These are phyloP conservation scores for Xylaria arbuscula DNA, from an alignment of 2,329 filamentous ascomycete genomes.

Conservation along the genomic window DNA sequence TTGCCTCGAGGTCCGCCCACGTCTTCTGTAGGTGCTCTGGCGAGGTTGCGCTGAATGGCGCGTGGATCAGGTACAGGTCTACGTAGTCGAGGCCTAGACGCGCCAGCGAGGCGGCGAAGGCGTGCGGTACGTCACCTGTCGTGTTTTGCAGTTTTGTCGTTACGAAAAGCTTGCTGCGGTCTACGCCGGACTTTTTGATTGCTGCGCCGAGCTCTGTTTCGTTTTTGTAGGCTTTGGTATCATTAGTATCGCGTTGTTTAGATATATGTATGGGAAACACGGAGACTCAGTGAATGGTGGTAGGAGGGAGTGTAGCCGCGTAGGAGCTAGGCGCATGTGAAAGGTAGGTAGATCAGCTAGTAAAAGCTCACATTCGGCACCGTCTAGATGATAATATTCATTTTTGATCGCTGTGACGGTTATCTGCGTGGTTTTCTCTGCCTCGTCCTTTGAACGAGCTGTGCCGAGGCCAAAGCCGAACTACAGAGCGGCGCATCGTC, in stretches of 20 bases:
- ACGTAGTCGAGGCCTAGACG: conserved; percentile 77
- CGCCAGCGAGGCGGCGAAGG: conserved; percentile 69
- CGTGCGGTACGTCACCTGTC: conserved; percentile 57
- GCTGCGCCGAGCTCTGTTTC: conserved; percentile 77
- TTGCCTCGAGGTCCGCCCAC: conserved; percentile 72
- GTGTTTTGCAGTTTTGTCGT: conserved; percentile 66
- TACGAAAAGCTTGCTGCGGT: conserved; percentile 76
- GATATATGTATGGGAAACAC: not conserved
- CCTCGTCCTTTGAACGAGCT: conserved; percentile 70
- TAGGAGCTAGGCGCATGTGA: not conserved
- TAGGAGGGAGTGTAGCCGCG: not conserved
- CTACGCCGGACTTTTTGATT: conserved; percentile 73
- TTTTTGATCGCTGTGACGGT: conserved; percentile 72
- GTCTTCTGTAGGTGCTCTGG: conserved; percentile 65
- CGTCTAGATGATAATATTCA: conserved; percentile 80
- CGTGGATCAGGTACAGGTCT: conserved; percentile 75
- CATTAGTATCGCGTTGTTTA: conserved; percentile 25
- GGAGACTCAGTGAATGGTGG: not conserved
- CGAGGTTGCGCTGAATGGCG: conserved; percentile 63
- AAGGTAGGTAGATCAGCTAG: not conserved
- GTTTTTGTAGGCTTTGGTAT: conserved; percentile 65
- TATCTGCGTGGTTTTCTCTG: conserved; percentile 62
- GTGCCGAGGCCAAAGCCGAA: conserved; percentile 79
- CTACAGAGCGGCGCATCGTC: conserved; percentile 52
- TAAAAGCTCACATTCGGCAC: conserved; percentile 70